Evolutionary conservation across 805 yeast genomes (phyloP).

Genomic region (Cyberlindnera mississippiensis): DNA sequence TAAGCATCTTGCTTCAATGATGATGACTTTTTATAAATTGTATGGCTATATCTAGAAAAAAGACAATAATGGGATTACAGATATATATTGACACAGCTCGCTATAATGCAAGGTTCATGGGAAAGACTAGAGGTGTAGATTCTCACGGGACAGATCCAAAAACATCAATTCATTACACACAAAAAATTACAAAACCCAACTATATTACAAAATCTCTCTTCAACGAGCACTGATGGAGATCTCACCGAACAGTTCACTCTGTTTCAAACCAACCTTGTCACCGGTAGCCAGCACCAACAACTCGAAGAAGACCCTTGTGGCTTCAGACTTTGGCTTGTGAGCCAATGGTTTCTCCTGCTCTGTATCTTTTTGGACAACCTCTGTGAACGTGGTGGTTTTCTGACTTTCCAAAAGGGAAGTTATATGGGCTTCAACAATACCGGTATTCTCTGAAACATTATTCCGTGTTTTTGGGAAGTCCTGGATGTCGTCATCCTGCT

Average conservation of each 20-base stretch:
- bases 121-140: background rate
- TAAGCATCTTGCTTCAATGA: constrained; percentile 31
- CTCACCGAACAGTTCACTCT: constrained; percentile 55
- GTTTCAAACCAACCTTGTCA: constrained; percentile 63
- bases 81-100: no score
- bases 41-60: background rate
- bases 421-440: constrained; percentile 34
- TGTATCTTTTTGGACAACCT: constrained; percentile 34
- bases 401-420: constrained; percentile 1
- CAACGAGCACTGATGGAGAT: constrained; percentile 31
- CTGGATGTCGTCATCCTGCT: constrained; percentile 15
- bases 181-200: background rate
- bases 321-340: constrained; percentile 46
- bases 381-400: constrained; percentile 30
- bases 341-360: constrained; percentile 30
- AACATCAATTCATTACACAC: no score
- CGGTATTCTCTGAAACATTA: constrained; percentile 41
- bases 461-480: background rate
- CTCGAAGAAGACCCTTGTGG: constrained; percentile 76
- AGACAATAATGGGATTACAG: background rate
- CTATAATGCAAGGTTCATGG: background rate
- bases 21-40: no score
- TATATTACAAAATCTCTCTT: no score
- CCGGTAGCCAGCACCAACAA: constrained; percentile 75
- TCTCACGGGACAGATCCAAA: no score